Conservation (phyloP, 371 early-diverging fungal genomes). For the Syncephalis fuscata region DNA sequence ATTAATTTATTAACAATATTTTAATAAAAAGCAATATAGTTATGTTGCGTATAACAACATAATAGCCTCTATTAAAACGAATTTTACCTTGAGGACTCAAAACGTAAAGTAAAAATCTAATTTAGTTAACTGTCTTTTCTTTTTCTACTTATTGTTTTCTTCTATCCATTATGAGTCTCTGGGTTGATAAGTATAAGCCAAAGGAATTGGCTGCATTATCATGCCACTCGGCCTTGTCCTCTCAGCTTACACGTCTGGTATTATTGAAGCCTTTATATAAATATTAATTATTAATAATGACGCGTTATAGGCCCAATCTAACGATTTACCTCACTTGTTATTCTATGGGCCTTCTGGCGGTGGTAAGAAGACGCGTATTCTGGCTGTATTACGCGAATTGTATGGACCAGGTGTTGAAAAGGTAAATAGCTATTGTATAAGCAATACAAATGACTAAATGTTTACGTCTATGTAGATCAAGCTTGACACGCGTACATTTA, state of each 20-base stretch:
- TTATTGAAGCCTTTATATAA: neutral
- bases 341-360: constrained; percentile 94
- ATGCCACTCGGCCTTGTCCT: constrained; percentile 59
- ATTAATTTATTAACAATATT: no score
- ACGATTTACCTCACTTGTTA: constrained; percentile 90
- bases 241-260: constrained; percentile 65
- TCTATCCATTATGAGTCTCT: constrained; percentile 50
- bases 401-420: constrained; percentile 90
- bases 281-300: neutral
- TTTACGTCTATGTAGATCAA: constrained; percentile 71
- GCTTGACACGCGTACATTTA: constrained; percentile 69
- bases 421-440: constrained; percentile 18
- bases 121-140: no score
- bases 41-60: no score
- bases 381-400: constrained; percentile 65
- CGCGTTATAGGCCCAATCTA: constrained; percentile 37
- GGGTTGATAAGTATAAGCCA: constrained; percentile 97
- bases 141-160: no score
- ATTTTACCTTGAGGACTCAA: no score
- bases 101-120: no score
- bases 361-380: constrained; percentile 95
- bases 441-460: neutral
- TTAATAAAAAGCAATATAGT: no score
- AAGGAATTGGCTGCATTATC: constrained; percentile 67
- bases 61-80: no score